phyloP scores from a whole-genome alignment of 345 rosid genomes.

The Gossypium turneri region DNA sequence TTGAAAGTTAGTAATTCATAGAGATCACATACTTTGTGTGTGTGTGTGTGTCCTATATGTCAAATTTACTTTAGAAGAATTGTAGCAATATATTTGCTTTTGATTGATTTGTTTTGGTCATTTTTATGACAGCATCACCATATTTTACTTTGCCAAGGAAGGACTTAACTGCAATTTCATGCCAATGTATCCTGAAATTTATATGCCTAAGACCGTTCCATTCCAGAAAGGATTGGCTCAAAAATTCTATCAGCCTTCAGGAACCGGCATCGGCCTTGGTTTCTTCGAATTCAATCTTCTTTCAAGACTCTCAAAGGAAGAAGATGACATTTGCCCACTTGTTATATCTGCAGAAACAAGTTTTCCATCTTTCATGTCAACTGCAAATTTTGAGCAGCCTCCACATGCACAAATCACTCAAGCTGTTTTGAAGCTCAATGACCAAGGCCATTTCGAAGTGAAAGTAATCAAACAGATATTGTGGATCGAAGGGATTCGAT shows the following conservation, averaged over 20 bases:
- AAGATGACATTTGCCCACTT: slow-evolving; percentile 31
- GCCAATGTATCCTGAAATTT: slow-evolving; percentile 28
- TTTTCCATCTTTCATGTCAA: slow-evolving; percentile 12
- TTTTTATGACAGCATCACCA: slow-evolving; percentile 30
- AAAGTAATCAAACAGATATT: slow-evolving; percentile 36
- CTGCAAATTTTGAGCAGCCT: slow-evolving; percentile 20
- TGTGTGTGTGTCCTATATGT: too few relatives aligned
- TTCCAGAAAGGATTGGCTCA: slow-evolving; percentile 42
- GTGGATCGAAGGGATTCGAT: slow-evolving; percentile 7
- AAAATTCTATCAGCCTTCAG: slow-evolving; percentile 39
- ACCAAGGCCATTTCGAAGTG: slow-evolving; percentile 32
- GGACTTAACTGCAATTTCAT: slow-evolving; percentile 33
- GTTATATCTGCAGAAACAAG: slow-evolving; percentile 38
- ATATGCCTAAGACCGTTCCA: slow-evolving; percentile 25
- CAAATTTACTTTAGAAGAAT: too few relatives aligned
- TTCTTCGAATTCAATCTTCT: slow-evolving; percentile 31
- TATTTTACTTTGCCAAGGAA: slow-evolving; percentile 46
- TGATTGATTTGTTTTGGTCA: not conserved
- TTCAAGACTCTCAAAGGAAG: slow-evolving; percentile 28
- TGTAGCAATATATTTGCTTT: not conserved
- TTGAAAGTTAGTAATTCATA: not conserved
- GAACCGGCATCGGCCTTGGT: slow-evolving; percentile 45
- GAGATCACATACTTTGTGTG: not conserved
- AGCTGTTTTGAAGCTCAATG: slow-evolving; percentile 32
- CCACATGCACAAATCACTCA: slow-evolving; percentile 39